phyloP scores from a whole-genome alignment of 345 rosid species.

The Syzygium aromaticum region DNA sequence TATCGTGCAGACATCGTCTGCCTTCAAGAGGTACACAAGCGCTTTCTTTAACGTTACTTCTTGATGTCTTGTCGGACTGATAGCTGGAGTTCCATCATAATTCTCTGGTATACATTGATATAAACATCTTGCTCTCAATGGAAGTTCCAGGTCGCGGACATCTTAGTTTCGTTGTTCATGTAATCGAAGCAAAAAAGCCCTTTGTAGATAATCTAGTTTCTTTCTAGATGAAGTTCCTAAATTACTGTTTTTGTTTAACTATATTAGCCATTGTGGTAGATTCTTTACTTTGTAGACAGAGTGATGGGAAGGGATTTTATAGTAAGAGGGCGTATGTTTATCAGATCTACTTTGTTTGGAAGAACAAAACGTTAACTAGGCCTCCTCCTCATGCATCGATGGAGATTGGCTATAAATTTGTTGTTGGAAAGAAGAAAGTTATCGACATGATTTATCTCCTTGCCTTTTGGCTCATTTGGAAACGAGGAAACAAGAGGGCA shows the following conservation, averaged over 20 bases:
- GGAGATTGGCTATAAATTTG: background rate
- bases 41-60: background rate
- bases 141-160: background rate
- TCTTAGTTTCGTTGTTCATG: background rate
- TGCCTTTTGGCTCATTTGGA: too few relatives aligned
- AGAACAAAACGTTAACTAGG: background rate
- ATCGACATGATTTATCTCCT: too few relatives aligned
- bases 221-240: background rate
- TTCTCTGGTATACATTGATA: background rate
- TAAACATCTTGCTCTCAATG: background rate
- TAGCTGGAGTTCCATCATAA: background rate
- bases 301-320: background rate
- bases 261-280: background rate
- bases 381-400: background rate
- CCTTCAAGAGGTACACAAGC: constrained; percentile 72
- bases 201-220: background rate
- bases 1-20: constrained; percentile 95
- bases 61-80: background rate
- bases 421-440: too few relatives aligned
- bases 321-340: background rate
- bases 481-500: background rate
- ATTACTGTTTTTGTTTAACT: background rate
- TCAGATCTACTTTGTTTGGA: background rate
- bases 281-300: background rate
- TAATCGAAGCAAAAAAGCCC: background rate